Percentiles rank a stretch among this genome's conserved stretches.
phyloP scores from a whole-genome alignment of 2,329 filamentous ascomycete species.

The Colletotrichum tanaceti region DNA sequence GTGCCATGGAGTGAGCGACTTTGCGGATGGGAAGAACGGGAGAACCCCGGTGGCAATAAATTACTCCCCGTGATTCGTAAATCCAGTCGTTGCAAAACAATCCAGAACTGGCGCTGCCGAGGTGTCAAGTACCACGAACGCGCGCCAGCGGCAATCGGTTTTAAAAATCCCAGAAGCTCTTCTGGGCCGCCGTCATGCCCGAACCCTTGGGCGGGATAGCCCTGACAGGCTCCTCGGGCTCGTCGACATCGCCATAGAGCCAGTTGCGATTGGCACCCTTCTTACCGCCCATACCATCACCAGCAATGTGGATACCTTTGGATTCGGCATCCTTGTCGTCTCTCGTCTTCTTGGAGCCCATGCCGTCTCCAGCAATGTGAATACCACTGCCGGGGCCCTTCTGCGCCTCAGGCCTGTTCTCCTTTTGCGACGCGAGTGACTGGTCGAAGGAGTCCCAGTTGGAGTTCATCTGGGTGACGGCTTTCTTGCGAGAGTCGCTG shows the following conservation, averaged over 20 bases:
- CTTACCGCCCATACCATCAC: slow-evolving; percentile 75
- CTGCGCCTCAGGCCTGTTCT: slow-evolving; percentile 55
- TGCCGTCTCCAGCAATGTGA: slow-evolving; percentile 70
- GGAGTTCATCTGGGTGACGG: slow-evolving; percentile 78
- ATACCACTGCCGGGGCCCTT: slow-evolving; percentile 46
- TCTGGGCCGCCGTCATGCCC: slow-evolving; percentile 46
- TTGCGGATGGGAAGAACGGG: slow-evolving; percentile 29
- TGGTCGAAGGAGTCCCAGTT: slow-evolving; percentile 68
- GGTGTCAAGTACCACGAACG: slow-evolving; percentile 25
- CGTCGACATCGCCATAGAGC: slow-evolving; percentile 67
- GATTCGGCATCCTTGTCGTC: slow-evolving; percentile 47
- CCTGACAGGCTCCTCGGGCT: slow-evolving; percentile 51
- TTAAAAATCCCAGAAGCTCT: slow-evolving; percentile 63
- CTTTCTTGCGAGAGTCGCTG: slow-evolving; percentile 73
- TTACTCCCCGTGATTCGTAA: slow-evolving; percentile 50
- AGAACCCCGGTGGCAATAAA: slow-evolving; percentile 32
- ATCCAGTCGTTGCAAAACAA: slow-evolving; percentile 45
- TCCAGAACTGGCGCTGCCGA: slow-evolving; percentile 14
- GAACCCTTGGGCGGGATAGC: slow-evolving; percentile 55
- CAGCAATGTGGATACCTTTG: slow-evolving; percentile 60
- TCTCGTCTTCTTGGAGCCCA: slow-evolving; percentile 68
- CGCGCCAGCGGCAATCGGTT: slow-evolving; percentile 14
- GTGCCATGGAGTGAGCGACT: not conserved
- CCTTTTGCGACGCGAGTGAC: slow-evolving; percentile 64
- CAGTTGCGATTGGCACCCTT: slow-evolving; percentile 67